Conservation (phyloP, 805 yeast genomes). For the Saturnispora diversa region DNA sequence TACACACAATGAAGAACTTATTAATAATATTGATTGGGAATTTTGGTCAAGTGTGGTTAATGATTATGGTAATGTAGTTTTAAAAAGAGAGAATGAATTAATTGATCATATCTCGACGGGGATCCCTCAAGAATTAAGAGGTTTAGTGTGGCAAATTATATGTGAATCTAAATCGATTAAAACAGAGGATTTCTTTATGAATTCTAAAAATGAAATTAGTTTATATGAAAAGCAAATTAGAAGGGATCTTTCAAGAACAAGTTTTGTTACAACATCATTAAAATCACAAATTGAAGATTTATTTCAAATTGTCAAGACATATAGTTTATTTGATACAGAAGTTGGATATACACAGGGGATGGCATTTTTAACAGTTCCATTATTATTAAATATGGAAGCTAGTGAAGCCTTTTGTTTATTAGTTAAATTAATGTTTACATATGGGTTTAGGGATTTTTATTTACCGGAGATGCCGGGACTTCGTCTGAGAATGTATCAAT, state of each 20-base stretch:
- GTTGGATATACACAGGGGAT: conserved; percentile 98
- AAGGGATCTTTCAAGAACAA: conserved; percentile 79
- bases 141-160: conserved; percentile 88
- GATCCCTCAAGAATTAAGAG: conserved; percentile 77
- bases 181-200: conserved; percentile 50
- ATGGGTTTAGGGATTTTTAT: conserved; percentile 70
- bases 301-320: conserved; percentile 71
- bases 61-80: conserved; percentile 63
- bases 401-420: conserved; percentile 79
- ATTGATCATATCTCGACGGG: conserved; percentile 61
- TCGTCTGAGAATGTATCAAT: conserved; percentile 76
- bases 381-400: conserved; percentile 72
- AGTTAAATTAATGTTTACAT: conserved; percentile 75
- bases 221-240: conserved; percentile 68
- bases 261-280: conserved; percentile 57
- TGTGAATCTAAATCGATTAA: conserved; percentile 66
- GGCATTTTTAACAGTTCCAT: conserved; percentile 87
- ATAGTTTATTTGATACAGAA: conserved; percentile 78
- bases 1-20: conserved; percentile 27
- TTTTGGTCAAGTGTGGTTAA: conserved; percentile 82
- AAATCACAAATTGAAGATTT: conserved; percentile 56
- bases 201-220: conserved; percentile 40
- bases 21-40: conserved; percentile 60
- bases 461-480: conserved; percentile 92
- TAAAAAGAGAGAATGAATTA: conserved; percentile 50